Percentiles rank a stretch among this genome's conserved stretches.
Conservation (phyloP, 169 alveolate genomes). For the Eimeria falciformis region DNA sequence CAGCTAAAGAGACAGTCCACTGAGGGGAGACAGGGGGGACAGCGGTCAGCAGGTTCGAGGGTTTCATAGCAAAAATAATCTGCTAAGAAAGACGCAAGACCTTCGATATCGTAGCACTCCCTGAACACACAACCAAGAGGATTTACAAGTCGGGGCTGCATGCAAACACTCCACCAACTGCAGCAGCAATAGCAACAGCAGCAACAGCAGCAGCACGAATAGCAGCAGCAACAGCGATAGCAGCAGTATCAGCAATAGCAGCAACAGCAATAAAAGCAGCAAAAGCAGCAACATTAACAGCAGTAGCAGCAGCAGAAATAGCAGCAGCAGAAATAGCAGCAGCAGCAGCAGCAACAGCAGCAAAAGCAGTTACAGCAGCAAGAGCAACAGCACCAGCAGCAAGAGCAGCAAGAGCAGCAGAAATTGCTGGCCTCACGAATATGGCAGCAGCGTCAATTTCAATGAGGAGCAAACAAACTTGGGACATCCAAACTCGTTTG, state of each 20-base stretch:
- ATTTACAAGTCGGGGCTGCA: too few species aligned
- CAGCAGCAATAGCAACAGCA: not conserved
- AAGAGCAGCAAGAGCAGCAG: slow-evolving; percentile 11
- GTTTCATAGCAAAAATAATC: slow-evolving; percentile 88
- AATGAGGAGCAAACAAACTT: slow-evolving; percentile 89
- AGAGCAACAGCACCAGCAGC: not conserved
- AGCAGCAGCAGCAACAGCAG: not conserved
- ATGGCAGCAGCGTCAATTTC: slow-evolving; percentile 85
- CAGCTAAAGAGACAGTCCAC: slow-evolving; percentile 87
- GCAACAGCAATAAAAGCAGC: not conserved
- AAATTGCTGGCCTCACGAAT: not conserved
- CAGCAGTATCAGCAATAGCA: not conserved
- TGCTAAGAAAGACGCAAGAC: slow-evolving; percentile 85
- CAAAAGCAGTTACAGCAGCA: not conserved
- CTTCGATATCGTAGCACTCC: slow-evolving; percentile 87
- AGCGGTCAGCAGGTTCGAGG: slow-evolving; percentile 84
- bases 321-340: not conserved
- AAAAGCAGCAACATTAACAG: not conserved
- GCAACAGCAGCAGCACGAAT: not conserved
- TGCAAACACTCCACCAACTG: too few species aligned
- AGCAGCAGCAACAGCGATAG: not conserved
- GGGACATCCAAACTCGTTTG: slow-evolving; percentile 88
- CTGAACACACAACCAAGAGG: not conserved
- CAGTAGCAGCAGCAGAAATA: slow-evolving; percentile 7
- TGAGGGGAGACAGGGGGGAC: slow-evolving; percentile 87